Evolutionary conservation across 1,284 basidiomycete genomes (phyloP), one percentile per base, ranked within the genome.

Genomic region (Hemileia vastatrix): DNA sequence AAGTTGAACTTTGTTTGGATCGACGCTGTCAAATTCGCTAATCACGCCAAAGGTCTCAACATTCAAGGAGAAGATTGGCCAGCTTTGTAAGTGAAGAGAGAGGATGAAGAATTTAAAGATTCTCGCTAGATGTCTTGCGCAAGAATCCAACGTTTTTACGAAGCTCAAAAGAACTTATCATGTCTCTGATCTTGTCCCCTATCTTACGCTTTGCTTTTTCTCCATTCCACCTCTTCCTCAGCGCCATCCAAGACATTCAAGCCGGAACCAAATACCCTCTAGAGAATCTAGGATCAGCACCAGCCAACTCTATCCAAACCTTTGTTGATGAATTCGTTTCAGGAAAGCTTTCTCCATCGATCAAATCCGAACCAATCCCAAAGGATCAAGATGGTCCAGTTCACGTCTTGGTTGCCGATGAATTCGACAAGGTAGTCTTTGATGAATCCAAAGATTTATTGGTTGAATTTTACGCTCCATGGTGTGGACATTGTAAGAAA

Each of bases 1-100:
- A 86, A 89, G 79, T 72, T 97, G 76, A 97, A 95, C 85, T 94
- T 98, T 78, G 94, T 98, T 68, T 95, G 86, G 86, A 98, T 99
- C 72, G 95, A 99, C 77, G 92, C 89, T 23, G 79, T 86, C 79
- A 92, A 91, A 78, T 99, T 93, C 73, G 85, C 83, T 72, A 91
- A 96, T 73, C 95, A 99, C 80, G 95, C 87, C 72, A 93, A 92
- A 79, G 87, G 88, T 8, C 83, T 99, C 67, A 96, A 95, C 82
- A 81, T 98, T 66, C 86, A 89, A 72, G 78, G 84, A 68, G 78
- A 79, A 64, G 85, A 86, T 72, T 97, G 91, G 90, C 95, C 95
- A 27, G 82, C 85, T 40, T 95, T 98, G n/a, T n/a, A n/a, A n/a
- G n/a, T n/a, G n/a, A n/a, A n/a, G n/a, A n/a, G n/a, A n/a, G n/a